phyloP scores from a whole-genome alignment of 768 basidiomycete species.

The Podaxis rugospora region DNA sequence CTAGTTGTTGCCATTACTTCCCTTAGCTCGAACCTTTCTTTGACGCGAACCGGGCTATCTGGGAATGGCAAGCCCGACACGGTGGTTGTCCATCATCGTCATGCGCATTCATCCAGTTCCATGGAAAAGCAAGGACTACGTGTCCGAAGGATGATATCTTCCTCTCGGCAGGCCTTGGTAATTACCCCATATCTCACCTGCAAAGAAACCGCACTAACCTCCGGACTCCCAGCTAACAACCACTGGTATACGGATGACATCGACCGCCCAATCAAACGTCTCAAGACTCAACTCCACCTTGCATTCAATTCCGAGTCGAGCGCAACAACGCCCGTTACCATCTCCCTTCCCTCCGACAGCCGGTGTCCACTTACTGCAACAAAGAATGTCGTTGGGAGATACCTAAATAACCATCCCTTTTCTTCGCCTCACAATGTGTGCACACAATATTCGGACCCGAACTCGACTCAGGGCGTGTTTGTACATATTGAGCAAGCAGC shows the following conservation, averaged over 20 bases:
- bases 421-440: conserved; percentile 25
- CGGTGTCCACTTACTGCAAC: conserved; percentile 38
- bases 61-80: conserved; percentile 32
- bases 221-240: conserved; percentile 15
- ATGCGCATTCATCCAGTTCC: conserved; percentile 44
- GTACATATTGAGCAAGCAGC: conserved; percentile 39
- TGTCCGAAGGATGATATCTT: conserved; percentile 38
- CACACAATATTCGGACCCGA: conserved; percentile 17
- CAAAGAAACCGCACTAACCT: background rate
- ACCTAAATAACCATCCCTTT: conserved; percentile 33
- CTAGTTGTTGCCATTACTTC: background rate
- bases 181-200: background rate
- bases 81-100: conserved; percentile 33
- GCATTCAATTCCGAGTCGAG: conserved; percentile 19
- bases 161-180: conserved; percentile 43
- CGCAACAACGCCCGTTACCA: conserved; percentile 25
- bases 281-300: conserved; percentile 24
- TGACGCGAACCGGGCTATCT: conserved; percentile 32
- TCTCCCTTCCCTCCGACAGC: conserved; percentile 38
- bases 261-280: conserved; percentile 31
- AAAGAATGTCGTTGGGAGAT: conserved; percentile 40
- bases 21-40: conserved; percentile 40
- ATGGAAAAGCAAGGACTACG: conserved; percentile 36
- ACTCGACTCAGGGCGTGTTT: conserved; percentile 28
- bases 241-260: conserved; percentile 34